These are phyloP conservation scores for Neurospora crassa DNA, from an alignment of 2,329 filamentous ascomycete genomes.

Conservation along the genomic window DNA sequence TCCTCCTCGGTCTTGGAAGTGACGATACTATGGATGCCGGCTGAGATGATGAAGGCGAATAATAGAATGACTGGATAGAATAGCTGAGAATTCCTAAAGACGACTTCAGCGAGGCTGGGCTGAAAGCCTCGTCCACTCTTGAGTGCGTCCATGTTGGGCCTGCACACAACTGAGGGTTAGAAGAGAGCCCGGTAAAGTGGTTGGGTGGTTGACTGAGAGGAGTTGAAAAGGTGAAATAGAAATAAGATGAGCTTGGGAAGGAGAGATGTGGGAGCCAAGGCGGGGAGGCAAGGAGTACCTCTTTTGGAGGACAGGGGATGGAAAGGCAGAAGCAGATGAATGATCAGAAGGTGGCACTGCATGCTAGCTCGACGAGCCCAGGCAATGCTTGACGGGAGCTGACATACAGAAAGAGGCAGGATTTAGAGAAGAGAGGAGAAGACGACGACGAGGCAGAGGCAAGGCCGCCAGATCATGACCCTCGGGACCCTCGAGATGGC, in stretches of 20 bases:
- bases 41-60: constrained; percentile 38
- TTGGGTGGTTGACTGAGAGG: not conserved
- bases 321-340: not conserved
- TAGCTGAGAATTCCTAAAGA: constrained; percentile 39
- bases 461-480: constrained; percentile 17
- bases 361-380: constrained; percentile 10
- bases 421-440: constrained; percentile 2
- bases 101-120: constrained; percentile 26
- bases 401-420: constrained; percentile 1
- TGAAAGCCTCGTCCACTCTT: constrained; percentile 5
- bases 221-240: not conserved
- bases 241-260: constrained; percentile 1
- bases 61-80: constrained; percentile 44
- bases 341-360: constrained; percentile 8
- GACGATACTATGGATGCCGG: constrained; percentile 43
- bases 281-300: not conserved
- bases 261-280: constrained; percentile 1
- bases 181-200: not conserved
- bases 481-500: not conserved
- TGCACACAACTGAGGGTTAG: constrained; percentile 5
- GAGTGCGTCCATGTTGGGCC: constrained; percentile 17
- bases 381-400: not conserved
- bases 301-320: not conserved
- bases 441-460: constrained; percentile 8
- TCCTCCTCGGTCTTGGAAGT: constrained; percentile 40